phyloP scores from a whole-genome alignment of 352 stramenopile species.

The Phytopythium chamaehyphon region DNA sequence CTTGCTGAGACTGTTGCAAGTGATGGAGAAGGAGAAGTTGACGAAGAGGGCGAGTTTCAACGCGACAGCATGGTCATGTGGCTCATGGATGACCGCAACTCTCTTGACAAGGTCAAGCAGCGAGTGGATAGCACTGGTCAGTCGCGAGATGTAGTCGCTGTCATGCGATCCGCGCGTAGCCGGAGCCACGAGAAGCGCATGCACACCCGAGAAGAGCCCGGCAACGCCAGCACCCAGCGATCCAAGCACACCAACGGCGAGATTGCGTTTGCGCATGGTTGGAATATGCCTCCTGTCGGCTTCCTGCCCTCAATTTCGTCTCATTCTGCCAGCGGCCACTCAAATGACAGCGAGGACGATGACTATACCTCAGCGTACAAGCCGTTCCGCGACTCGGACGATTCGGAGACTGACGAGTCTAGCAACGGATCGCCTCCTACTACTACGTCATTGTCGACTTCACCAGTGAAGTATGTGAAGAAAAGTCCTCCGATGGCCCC shows the following conservation, averaged over 20 bases:
- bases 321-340: not conserved
- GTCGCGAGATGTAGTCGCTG: conserved; percentile 1
- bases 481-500: conserved; percentile 1
- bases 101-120: conserved; percentile 28
- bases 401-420: conserved; percentile 3
- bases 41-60: conserved; percentile 29
- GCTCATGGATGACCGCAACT: conserved; percentile 33
- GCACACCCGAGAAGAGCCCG: not conserved
- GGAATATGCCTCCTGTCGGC: conserved; percentile 3
- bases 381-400: conserved; percentile 4
- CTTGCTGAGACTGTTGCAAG: conserved; percentile 34
- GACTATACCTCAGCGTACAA: conserved; percentile 2
- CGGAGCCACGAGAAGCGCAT: conserved; percentile 4
- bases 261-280: not conserved
- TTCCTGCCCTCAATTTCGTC: not conserved
- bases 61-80: conserved; percentile 28
- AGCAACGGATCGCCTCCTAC: not conserved
- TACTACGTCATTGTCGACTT: not conserved
- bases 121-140: conserved; percentile 18
- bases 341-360: not conserved
- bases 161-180: conserved; percentile 2
- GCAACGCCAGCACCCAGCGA: not conserved
- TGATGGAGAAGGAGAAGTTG: conserved; percentile 31
- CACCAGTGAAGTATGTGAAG: not conserved
- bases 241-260: not conserved